Base-by-base conservation (phyloP, 1,284 basidiomycete species). In the Gymnopus androsaceus region DNA sequence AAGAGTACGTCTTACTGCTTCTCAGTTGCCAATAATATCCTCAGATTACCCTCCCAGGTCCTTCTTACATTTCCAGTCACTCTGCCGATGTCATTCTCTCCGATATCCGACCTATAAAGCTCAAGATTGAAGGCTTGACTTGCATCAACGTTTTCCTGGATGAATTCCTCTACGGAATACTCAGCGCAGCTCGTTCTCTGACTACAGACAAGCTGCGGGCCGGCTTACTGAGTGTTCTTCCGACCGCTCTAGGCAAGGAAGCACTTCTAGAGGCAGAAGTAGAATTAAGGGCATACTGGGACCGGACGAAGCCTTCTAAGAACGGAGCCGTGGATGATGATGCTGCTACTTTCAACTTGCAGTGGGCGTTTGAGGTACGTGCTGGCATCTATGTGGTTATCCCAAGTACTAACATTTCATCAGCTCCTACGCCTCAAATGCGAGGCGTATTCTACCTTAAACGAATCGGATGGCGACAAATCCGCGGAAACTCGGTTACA, bases 211-310 rank as follows among this genome's bases (percentile, higher is more conserved):
- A 85, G 61, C 77, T 97, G 59, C 88, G 92, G 61, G 77, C 79
- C 1, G 88, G 86, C 49, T 72, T 95, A 27, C 79, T 88, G 51
- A 84, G 80, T 63, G 77, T 92, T 27, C 77, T 95, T 31, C 88
- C 90, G 17, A 89, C 89, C 3, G 76, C 82, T 46, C 77, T 95
- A 36, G 94, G 92, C 30, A 92, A 95, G 72, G 90, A 94, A 66
- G 92, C 93, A 4, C 76, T 95, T n/a, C 75, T 93, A 41, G 94
- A 96, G 73, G 94, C 94, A 0, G 94, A 97, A 68, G 78, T 97
- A 47, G 94, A 96, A 73, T 72, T 95, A 47, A 82, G 90, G 65
- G 88, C 88, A 8, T 95, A 94, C 76, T 87, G 84, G 83, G 88
- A 92, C 65, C 82, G 84, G 60, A 90, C 79, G 19, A 45, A 77